A percentile compares a stretch with the other conserved stretches of the same genome.
phyloP scores from a whole-genome alignment of 1,284 basidiomycete species.

The Cryptococcus deneoformans region DNA sequence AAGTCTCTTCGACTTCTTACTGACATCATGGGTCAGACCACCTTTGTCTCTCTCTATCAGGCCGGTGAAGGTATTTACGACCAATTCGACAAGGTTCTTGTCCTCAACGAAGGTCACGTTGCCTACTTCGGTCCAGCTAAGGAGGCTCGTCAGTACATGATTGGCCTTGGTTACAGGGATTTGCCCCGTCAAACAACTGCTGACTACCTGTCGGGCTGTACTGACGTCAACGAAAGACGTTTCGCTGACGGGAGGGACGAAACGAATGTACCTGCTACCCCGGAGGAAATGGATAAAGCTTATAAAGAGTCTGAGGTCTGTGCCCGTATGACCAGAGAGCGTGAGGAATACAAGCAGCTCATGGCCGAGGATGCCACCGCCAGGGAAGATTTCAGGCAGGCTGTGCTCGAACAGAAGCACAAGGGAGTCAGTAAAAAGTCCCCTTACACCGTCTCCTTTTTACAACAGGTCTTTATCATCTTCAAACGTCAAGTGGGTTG shows the following conservation, averaged over 20 bases:
- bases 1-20: slow-evolving; percentile 58
- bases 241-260: slow-evolving; percentile 68
- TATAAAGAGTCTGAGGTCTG: slow-evolving; percentile 61
- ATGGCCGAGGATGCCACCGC: slow-evolving; percentile 62
- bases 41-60: slow-evolving; percentile 57
- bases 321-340: slow-evolving; percentile 54
- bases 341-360: slow-evolving; percentile 62
- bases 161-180: slow-evolving; percentile 54
- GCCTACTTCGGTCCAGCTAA: slow-evolving; percentile 57
- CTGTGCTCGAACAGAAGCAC: slow-evolving; percentile 73
- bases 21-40: slow-evolving; percentile 53
- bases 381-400: slow-evolving; percentile 70
- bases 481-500: slow-evolving; percentile 72
- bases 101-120: slow-evolving; percentile 54
- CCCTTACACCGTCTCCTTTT: slow-evolving; percentile 80
- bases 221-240: slow-evolving; percentile 80
- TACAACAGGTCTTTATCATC: slow-evolving; percentile 68
- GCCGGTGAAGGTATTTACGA: slow-evolving; percentile 64
- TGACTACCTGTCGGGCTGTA: slow-evolving; percentile 69
- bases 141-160: slow-evolving; percentile 55
- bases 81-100: slow-evolving; percentile 67
- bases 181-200: slow-evolving; percentile 53
- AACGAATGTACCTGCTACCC: slow-evolving; percentile 65
- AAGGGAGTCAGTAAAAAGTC: slow-evolving; percentile 77
- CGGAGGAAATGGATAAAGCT: slow-evolving; percentile 67